Percentiles rank a stretch among this genome's conserved stretches.
Conservation (phyloP, 805 yeast species). For the Wickerhamiella shivajii region DNA sequence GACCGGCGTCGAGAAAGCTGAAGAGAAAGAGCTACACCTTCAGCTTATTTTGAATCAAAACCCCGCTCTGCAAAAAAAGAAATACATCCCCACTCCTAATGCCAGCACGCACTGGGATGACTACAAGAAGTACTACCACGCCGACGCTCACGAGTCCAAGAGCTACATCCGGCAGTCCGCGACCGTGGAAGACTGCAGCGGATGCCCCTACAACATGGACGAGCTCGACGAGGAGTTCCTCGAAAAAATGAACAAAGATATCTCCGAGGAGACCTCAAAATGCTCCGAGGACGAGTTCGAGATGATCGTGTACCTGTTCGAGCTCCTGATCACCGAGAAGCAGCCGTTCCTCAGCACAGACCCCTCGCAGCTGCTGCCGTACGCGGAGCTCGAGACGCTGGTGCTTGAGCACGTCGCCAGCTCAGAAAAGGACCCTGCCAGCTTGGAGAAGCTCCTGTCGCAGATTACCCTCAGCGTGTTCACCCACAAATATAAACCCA, state of each 20-base stretch:
- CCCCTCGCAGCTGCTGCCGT: constrained; percentile 58
- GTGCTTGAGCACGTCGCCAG: constrained; percentile 26
- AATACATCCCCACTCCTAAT: constrained; percentile 93
- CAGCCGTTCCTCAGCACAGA: constrained; percentile 86
- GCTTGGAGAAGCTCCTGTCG: constrained; percentile 21
- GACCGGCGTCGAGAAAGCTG: constrained; percentile 96
- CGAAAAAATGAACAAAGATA: constrained; percentile 25
- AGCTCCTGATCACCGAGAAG: constrained; percentile 54
- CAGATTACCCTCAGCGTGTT: constrained; percentile 17
- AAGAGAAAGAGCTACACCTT: constrained; percentile 92
- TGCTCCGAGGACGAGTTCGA: constrained; percentile 83
- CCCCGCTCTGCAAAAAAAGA: constrained; percentile 41
- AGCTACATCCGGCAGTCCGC: constrained; percentile 80
- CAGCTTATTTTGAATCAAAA: constrained; percentile 79
- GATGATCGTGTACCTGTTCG: constrained; percentile 55
- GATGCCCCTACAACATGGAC: constrained; percentile 78
- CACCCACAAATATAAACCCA: constrained; percentile 13
- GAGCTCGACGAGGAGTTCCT: constrained; percentile 70
- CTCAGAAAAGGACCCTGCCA: constrained; percentile 42
- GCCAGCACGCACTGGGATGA: constrained; percentile 74
- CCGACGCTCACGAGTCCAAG: constrained; percentile 54
- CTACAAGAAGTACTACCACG: constrained; percentile 54
- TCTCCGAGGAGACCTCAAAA: constrained; percentile 16
- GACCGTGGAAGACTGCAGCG: constrained; percentile 89
- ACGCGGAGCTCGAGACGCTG: constrained; percentile 49